Evolutionary conservation across 371 early-diverging fungal species (phyloP).

Genomic region (Lichtheimia ornata): DNA sequence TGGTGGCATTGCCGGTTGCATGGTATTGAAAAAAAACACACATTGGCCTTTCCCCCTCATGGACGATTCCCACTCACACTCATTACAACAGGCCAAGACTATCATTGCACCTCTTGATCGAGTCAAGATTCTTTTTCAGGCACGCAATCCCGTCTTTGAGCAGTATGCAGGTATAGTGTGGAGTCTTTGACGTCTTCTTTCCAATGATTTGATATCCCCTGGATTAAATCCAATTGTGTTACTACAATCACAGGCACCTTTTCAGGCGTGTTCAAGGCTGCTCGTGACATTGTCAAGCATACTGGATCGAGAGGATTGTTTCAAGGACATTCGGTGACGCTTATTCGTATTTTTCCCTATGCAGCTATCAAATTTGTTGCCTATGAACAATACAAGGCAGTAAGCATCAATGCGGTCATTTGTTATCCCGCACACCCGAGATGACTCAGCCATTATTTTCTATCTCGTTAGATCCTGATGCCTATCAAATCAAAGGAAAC

Average conservation of each 20-base stretch:
- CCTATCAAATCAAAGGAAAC: conserved; percentile 67
- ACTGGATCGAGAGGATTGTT: conserved; percentile 85
- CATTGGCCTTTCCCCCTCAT: neutral
- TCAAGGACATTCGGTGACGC: conserved; percentile 93
- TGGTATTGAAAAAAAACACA: conserved; percentile 27
- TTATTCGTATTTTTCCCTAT: conserved; percentile 94
- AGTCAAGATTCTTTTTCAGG: conserved; percentile 97
- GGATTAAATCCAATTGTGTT: neutral
- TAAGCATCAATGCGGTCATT: conserved; percentile 28
- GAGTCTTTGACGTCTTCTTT: too few relatives aligned
- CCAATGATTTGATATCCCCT: too few relatives aligned
- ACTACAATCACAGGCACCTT: conserved; percentile 64
- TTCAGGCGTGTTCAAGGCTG: conserved; percentile 84
- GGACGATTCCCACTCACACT: neutral
- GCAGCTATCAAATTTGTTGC: conserved; percentile 96
- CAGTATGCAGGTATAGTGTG: conserved; percentile 72
- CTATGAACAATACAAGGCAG: conserved; percentile 84
- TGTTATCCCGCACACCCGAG: neutral
- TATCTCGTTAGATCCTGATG: conserved; percentile 59
- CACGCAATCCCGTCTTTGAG: conserved; percentile 83
- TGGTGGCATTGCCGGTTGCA: conserved; percentile 57
- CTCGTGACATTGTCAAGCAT: conserved; percentile 66
- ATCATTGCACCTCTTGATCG: conserved; percentile 95
- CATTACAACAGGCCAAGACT: conserved; percentile 80
- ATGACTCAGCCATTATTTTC: conserved; percentile 6